Percentiles rank a stretch among this genome's conserved stretches.
Conservation (phyloP, 2,329 filamentous ascomycete species). For the Diaporthe sp. region DNA sequence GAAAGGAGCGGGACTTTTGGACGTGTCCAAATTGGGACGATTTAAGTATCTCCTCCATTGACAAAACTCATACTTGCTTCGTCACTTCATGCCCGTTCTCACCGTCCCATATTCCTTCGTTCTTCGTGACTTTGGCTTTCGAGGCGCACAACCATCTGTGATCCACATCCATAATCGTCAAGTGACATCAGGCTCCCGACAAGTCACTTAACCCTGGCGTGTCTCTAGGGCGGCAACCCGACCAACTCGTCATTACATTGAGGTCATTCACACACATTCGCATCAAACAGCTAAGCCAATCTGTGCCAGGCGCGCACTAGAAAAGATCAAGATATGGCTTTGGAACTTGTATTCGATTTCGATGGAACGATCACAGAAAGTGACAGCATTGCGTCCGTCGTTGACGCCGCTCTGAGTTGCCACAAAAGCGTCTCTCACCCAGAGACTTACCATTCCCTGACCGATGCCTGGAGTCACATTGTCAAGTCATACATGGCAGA, state of each 20-base stretch:
- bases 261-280: not conserved
- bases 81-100: not conserved
- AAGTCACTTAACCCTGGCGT: not conserved
- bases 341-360: constrained; percentile 66
- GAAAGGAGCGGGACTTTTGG: not conserved
- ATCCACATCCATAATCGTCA: not conserved
- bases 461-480: constrained; percentile 57
- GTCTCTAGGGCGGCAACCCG: not conserved
- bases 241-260: not conserved
- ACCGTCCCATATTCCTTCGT: not conserved
- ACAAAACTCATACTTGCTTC: not conserved
- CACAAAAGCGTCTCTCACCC: constrained; percentile 39
- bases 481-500: constrained; percentile 61
- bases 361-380: constrained; percentile 69
- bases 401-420: constrained; percentile 55
- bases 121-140: not conserved
- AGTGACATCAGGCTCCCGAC: not conserved
- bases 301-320: not conserved
- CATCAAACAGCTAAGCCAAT: not conserved
- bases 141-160: not conserved
- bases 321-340: not conserved
- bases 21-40: not conserved
- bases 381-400: constrained; percentile 66
- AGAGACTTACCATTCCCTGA: constrained; percentile 40
- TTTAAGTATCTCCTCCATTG: not conserved